phyloP scores from a whole-genome alignment of 345 rosid genomes.

The Hibiscus mutabilis region DNA sequence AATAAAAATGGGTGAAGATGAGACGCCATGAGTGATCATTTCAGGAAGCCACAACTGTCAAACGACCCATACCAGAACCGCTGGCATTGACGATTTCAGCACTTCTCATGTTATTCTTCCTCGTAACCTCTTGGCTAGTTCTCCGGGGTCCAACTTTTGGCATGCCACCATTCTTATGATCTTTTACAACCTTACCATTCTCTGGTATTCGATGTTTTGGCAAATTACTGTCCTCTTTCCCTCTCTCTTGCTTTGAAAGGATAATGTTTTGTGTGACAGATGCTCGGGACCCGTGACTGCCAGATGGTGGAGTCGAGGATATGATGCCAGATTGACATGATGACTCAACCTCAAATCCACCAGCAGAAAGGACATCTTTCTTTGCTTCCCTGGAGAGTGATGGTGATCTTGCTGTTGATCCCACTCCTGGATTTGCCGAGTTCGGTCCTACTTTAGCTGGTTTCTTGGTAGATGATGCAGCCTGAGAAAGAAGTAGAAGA shows the following conservation, averaged over 20 bases:
- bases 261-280: constrained; percentile 12
- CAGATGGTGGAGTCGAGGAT: constrained; percentile 14
- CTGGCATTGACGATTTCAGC: too few relatives aligned
- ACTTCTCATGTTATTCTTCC: constrained; percentile 30
- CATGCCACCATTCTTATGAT: constrained; percentile 20
- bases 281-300: constrained; percentile 5
- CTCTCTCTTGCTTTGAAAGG: constrained; percentile 18
- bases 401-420: constrained; percentile 17
- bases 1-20: neutral
- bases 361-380: constrained; percentile 8
- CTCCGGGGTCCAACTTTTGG: constrained; percentile 20
- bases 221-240: constrained; percentile 20
- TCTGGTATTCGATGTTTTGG: constrained; percentile 19
- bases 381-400: constrained; percentile 25
- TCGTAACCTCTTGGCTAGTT: constrained; percentile 8
- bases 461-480: constrained; percentile 19
- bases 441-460: constrained; percentile 17
- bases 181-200: constrained; percentile 15
- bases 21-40: neutral
- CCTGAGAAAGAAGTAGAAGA: constrained; percentile 18
- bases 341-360: constrained; percentile 13
- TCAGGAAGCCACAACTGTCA: constrained; percentile 46
- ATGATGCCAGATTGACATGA: constrained; percentile 13
- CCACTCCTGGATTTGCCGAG: constrained; percentile 23
- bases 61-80: constrained; percentile 27